Conservation (phyloP, 495 filamentous ascomycete genomes). For the Talaromyces proteolyticus region DNA sequence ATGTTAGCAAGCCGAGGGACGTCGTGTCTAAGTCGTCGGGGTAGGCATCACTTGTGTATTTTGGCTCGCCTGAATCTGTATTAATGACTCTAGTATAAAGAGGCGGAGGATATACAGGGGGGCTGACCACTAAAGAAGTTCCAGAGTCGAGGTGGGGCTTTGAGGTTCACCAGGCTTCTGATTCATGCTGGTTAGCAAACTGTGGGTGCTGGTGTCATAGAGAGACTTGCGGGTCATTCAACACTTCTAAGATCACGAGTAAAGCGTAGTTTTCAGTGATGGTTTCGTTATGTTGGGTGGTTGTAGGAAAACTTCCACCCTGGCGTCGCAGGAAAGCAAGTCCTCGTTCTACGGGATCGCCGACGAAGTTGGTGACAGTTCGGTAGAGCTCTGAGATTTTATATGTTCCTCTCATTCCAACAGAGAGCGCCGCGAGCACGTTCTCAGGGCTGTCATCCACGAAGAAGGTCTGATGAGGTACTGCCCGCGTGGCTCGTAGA, state of each 20-base stretch:
- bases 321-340: slow-evolving; percentile 4
- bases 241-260: slow-evolving; percentile 14
- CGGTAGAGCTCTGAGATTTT: too few relatives aligned
- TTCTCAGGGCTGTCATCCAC: slow-evolving; percentile 21
- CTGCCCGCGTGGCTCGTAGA: slow-evolving; percentile 10
- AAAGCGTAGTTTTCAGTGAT: slow-evolving; percentile 15
- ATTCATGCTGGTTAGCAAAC: too few relatives aligned
- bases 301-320: background rate
- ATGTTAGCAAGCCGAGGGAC: slow-evolving; percentile 6
- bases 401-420: slow-evolving; percentile 17
- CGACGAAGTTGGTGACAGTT: slow-evolving; percentile 1
- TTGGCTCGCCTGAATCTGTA: background rate
- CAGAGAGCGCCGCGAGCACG: slow-evolving; percentile 14
- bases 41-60: slow-evolving; percentile 4
- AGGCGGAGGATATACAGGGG: too few relatives aligned
- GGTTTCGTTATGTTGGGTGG: background rate
- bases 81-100: too few relatives aligned
- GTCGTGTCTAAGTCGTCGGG: slow-evolving; percentile 23
- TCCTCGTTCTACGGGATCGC: slow-evolving; percentile 1
- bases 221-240: slow-evolving; percentile 7
- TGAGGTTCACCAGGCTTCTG: slow-evolving; percentile 10
- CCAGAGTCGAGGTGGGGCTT: slow-evolving; percentile 2
- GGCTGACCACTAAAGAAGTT: slow-evolving; percentile 10
- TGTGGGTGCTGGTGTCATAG: too few relatives aligned
- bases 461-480: slow-evolving; percentile 12